Evolutionary conservation across 306 rosid genomes (phyloP).

Genomic region (Cercis canadensis): DNA sequence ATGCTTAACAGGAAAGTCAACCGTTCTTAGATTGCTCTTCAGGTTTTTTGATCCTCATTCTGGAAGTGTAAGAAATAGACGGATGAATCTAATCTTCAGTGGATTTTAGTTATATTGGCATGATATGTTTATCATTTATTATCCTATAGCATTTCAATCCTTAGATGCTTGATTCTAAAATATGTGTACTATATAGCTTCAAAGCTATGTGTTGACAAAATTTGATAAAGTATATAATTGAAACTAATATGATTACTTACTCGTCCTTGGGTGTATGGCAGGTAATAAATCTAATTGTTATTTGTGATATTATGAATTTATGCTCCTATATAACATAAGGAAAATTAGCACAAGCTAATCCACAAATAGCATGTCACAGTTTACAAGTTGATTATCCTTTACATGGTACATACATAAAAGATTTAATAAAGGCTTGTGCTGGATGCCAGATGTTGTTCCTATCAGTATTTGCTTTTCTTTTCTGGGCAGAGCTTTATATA

Average conservation of each 20-base stretch:
- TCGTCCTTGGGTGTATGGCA: slow-evolving; percentile 6
- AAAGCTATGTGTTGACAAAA: slow-evolving; percentile 17
- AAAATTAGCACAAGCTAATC: slow-evolving; percentile 11
- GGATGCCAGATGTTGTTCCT: slow-evolving; percentile 15
- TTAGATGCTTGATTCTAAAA: not conserved
- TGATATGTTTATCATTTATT: slow-evolving; percentile 24
- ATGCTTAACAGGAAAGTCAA: slow-evolving; percentile 87
- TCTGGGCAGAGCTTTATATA: too few relatives aligned
- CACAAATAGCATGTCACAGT: slow-evolving; percentile 21
- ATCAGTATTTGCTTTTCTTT: not conserved
- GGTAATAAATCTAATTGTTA: not conserved
- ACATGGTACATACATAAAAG: not conserved
- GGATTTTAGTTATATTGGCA: slow-evolving; percentile 36
- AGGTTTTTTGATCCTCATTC: slow-evolving; percentile 87
- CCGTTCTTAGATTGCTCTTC: slow-evolving; percentile 93
- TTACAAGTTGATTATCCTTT: slow-evolving; percentile 7
- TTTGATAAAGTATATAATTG: slow-evolving; percentile 1
- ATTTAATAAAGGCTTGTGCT: not conserved
- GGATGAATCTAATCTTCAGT: slow-evolving; percentile 34
- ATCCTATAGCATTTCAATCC: slow-evolving; percentile 3
- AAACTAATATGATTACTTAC: slow-evolving; percentile 21
- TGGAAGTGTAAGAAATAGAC: slow-evolving; percentile 82
- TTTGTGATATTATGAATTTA: slow-evolving; percentile 11
- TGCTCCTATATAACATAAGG: slow-evolving; percentile 9
- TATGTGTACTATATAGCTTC: slow-evolving; percentile 10